These are phyloP conservation scores for Phylloporus arenicola DNA, from an alignment of 768 basidiomycete genomes.

Conservation along the genomic window DNA sequence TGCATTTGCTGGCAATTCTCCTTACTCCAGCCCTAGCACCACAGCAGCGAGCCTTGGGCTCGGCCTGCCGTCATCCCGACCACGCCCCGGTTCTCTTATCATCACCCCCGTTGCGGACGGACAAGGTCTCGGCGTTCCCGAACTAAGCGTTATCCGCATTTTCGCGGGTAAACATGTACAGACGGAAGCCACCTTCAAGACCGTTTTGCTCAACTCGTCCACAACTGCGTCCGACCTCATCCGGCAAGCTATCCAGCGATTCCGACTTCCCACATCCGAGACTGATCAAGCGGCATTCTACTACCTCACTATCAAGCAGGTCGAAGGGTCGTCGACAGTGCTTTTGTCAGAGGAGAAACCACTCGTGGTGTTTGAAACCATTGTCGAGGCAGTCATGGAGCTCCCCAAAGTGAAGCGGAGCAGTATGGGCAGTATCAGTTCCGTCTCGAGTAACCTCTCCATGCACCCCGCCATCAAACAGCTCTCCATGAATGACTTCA, in stretches of 20 bases:
- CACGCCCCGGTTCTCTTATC: constrained; percentile 74
- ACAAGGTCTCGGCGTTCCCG: constrained; percentile 60
- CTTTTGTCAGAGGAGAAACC: constrained; percentile 73
- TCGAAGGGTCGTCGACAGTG: constrained; percentile 80
- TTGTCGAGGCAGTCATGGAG: constrained; percentile 76
- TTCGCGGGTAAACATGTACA: constrained; percentile 90
- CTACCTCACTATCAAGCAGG: constrained; percentile 88
- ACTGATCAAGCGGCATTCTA: constrained; percentile 57
- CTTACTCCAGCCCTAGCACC: constrained; percentile 36
- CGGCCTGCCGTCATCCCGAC: constrained; percentile 48
- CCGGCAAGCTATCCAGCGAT: constrained; percentile 89
- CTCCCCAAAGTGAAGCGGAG: constrained; percentile 87
- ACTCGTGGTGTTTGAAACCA: constrained; percentile 81
- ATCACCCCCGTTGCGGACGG: constrained; percentile 58
- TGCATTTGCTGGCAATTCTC: constrained; percentile 48
- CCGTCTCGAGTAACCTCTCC: constrained; percentile 85
- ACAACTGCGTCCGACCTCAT: constrained; percentile 84
- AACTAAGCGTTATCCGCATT: constrained; percentile 91
- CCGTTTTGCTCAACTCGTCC: constrained; percentile 82
- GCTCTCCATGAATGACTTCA: constrained; percentile 95
- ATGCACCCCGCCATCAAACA: constrained; percentile 95
- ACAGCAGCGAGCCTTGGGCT: constrained; percentile 41
- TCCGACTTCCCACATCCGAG: constrained; percentile 65
- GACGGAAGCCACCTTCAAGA: constrained; percentile 97
- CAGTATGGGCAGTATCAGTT: constrained; percentile 89